phyloP scores from a whole-genome alignment of 2,329 filamentous ascomycete species.

The Stachybotrys echinatus region DNA sequence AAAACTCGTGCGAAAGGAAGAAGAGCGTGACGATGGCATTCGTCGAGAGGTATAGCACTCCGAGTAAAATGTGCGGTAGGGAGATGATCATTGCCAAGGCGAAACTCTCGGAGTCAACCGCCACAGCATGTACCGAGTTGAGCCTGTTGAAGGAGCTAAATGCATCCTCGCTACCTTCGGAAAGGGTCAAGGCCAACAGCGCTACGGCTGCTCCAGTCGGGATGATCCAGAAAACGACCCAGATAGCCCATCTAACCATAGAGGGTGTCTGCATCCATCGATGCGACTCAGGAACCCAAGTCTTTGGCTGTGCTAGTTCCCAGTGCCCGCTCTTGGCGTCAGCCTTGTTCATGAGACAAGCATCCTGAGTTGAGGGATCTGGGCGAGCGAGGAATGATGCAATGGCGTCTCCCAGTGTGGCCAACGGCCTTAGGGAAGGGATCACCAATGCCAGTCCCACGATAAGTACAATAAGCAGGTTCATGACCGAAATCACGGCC shows the following conservation, averaged over 20 bases:
- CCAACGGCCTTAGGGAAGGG: slow-evolving; percentile 34
- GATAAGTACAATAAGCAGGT: slow-evolving; percentile 35
- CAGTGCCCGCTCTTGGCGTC: slow-evolving; percentile 39
- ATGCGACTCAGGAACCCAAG: slow-evolving; percentile 33
- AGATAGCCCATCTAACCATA: slow-evolving; percentile 34
- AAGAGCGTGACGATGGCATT: slow-evolving; percentile 43
- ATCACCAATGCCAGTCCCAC: slow-evolving; percentile 30
- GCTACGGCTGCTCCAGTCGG: slow-evolving; percentile 30
- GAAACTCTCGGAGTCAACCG: slow-evolving; percentile 16
- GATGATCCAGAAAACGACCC: slow-evolving; percentile 30
- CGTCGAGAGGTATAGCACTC: slow-evolving; percentile 38
- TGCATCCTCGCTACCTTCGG: slow-evolving; percentile 15
- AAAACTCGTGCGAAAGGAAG: slow-evolving; percentile 45
- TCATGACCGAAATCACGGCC: slow-evolving; percentile 28
- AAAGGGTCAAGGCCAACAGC: slow-evolving; percentile 31
- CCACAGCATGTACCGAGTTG: slow-evolving; percentile 25
- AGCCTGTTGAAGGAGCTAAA: slow-evolving; percentile 34
- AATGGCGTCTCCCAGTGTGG: slow-evolving; percentile 47
- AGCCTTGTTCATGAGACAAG: slow-evolving; percentile 40
- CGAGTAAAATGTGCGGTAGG: slow-evolving; percentile 44
- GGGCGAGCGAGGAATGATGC: slow-evolving; percentile 41
- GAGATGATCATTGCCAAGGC: slow-evolving; percentile 33
- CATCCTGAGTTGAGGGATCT: slow-evolving; percentile 35
- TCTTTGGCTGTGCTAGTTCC: slow-evolving; percentile 35
- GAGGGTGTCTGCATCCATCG: slow-evolving; percentile 42